These are phyloP conservation scores for Rhodamnia argentea DNA, from an alignment of 345 rosid species.

Conservation along the genomic window DNA sequence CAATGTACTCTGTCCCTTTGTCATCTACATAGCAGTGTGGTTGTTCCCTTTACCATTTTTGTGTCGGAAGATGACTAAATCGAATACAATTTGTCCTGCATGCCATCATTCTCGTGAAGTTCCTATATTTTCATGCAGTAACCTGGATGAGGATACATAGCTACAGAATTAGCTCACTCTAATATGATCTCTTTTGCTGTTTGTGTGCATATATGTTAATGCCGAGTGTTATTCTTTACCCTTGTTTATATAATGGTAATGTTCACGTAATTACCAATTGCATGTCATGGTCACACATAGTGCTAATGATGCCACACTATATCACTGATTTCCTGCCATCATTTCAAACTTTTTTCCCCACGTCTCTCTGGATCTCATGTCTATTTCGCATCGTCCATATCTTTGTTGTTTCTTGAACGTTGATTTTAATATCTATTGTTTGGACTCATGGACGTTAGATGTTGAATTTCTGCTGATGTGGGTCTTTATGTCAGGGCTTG, in stretches of 20 bases:
- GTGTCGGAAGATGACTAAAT: slow-evolving; percentile 32
- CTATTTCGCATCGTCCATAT: neutral
- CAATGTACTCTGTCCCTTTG: neutral
- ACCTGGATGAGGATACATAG: neutral
- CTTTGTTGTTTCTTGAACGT: neutral
- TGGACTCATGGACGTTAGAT: neutral
- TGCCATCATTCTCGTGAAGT: neutral
- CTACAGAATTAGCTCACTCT: neutral
- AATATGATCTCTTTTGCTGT: neutral
- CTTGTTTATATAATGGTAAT: neutral
- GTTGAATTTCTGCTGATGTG: neutral
- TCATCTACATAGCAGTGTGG: slow-evolving; percentile 24
- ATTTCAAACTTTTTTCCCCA: neutral
- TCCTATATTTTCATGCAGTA: neutral
- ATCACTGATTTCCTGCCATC: neutral
- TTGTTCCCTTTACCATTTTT: neutral
- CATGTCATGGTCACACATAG: neutral
- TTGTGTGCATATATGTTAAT: neutral
- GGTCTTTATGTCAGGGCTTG: slow-evolving; percentile 46
- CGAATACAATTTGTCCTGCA: neutral
- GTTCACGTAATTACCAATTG: neutral
- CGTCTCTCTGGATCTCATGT: neutral
- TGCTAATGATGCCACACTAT: neutral
- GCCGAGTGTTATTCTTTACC: neutral
- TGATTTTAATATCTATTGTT: neutral